These are phyloP conservation scores for Pyrenophora teres DNA, from an alignment of 2,329 filamentous ascomycete species.

Conservation along the genomic window DNA sequence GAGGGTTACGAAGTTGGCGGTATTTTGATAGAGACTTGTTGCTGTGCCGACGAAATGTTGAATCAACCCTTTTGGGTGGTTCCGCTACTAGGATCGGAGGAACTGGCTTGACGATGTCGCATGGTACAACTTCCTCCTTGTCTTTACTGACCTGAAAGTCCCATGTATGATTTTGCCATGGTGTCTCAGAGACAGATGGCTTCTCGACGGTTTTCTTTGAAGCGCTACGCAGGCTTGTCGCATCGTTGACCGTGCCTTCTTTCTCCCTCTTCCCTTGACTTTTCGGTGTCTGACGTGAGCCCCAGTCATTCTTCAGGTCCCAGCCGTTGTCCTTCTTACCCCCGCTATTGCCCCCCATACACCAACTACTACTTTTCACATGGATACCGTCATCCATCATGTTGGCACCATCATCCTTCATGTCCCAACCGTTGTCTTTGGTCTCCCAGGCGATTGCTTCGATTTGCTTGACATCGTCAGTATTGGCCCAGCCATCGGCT, in stretches of 20 bases:
- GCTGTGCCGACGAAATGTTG: slow-evolving; percentile 11
- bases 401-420: neutral
- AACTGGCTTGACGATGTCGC: neutral
- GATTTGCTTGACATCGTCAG: neutral
- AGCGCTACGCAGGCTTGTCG: neutral
- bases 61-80: neutral
- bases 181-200: neutral
- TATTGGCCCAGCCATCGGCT: neutral
- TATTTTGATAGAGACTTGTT: slow-evolving; percentile 20
- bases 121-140: neutral
- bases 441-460: too few relatives aligned
- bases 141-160: neutral
- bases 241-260: neutral
- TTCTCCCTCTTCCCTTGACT: neutral
- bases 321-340: neutral
- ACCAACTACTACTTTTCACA: too few relatives aligned
- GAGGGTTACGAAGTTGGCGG: slow-evolving; percentile 7
- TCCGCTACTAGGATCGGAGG: too few relatives aligned
- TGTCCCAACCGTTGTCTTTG: neutral
- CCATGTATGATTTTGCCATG: neutral
- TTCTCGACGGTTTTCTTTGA: neutral
- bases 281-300: neutral
- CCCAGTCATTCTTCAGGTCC: too few relatives aligned
- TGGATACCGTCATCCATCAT: too few relatives aligned
- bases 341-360: neutral